These are phyloP conservation scores for Moelleriella libera DNA, from an alignment of 2,329 filamentous ascomycete species.

Conservation along the genomic window DNA sequence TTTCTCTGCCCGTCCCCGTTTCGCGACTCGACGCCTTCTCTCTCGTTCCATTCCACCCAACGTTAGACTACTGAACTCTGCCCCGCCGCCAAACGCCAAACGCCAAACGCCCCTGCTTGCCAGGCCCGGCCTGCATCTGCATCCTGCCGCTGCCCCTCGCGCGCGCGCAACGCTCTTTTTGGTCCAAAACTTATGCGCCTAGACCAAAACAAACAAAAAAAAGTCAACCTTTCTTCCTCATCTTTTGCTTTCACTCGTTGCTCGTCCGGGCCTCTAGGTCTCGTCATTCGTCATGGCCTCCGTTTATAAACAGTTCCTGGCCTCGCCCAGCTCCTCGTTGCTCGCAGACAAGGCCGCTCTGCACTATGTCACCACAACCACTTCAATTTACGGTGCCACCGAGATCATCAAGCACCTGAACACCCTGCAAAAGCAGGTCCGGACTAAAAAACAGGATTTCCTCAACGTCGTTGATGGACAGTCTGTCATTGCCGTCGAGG, in stretches of 20 bases:
- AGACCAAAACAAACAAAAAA: conserved; percentile 1
- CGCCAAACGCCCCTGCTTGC: neutral
- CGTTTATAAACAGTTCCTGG: conserved; percentile 60
- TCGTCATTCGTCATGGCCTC: conserved; percentile 20
- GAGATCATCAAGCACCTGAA: conserved; percentile 75
- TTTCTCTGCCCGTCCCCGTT: too few species aligned
- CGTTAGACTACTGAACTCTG: neutral
- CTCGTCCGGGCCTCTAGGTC: neutral
- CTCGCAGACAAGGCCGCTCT: conserved; percentile 54
- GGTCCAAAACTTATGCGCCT: neutral
- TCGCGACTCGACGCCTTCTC: neutral
- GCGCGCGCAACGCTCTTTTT: neutral
- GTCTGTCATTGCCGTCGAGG: conserved; percentile 64
- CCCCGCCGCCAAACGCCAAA: neutral
- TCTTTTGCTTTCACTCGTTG: neutral
- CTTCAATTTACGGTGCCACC: conserved; percentile 52
- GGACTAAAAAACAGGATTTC: conserved; percentile 69
- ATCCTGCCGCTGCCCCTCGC: neutral
- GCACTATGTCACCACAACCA: conserved; percentile 85
- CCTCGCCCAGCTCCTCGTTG: conserved; percentile 46
- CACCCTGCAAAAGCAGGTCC: conserved; percentile 57
- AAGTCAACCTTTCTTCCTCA: neutral
- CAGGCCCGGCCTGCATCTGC: neutral
- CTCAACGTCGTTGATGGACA: conserved; percentile 60
- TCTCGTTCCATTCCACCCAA: neutral